These are phyloP conservation scores for Ogataea pignaliae DNA, from an alignment of 805 yeast species.

Conservation along the genomic window DNA sequence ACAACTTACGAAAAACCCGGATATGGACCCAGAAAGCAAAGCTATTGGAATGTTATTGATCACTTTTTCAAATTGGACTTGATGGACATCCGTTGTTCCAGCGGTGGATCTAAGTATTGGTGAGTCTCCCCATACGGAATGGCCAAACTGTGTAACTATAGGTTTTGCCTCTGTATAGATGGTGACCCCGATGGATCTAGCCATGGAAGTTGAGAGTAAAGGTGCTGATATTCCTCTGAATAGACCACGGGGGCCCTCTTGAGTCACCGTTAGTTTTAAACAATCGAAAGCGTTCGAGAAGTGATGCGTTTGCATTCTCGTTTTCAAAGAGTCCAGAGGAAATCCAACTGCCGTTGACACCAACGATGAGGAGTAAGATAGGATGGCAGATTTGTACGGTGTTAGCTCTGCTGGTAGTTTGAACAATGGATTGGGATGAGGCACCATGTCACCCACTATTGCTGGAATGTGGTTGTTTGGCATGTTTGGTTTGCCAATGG, in stretches of 20 bases:
- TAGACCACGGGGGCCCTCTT: slow-evolving; percentile 67
- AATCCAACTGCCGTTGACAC: slow-evolving; percentile 68
- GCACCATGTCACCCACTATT: slow-evolving; percentile 51
- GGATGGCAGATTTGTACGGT: slow-evolving; percentile 52
- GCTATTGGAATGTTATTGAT: slow-evolving; percentile 41
- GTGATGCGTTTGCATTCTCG: slow-evolving; percentile 77
- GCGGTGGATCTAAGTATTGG: slow-evolving; percentile 6
- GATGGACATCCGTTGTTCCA: background rate
- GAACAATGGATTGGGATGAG: slow-evolving; percentile 39
- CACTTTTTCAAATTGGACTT: slow-evolving; percentile 12
- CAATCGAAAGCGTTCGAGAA: slow-evolving; percentile 57
- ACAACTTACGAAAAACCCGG: slow-evolving; percentile 61
- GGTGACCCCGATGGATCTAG: slow-evolving; percentile 63
- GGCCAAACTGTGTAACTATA: slow-evolving; percentile 14
- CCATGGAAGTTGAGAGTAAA: slow-evolving; percentile 56
- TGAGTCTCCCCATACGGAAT: slow-evolving; percentile 11
- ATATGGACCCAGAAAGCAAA: slow-evolving; percentile 54
- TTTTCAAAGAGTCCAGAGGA: slow-evolving; percentile 83
- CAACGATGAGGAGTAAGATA: slow-evolving; percentile 63
- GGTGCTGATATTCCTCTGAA: slow-evolving; percentile 79
- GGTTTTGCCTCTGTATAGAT: slow-evolving; percentile 57
- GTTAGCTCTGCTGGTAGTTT: slow-evolving; percentile 42
- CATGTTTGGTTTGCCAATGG: no score
- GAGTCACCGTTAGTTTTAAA: slow-evolving; percentile 44
- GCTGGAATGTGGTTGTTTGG: slow-evolving; percentile 38